These are phyloP conservation scores for Lasiosphaeria ovina DNA, from an alignment of 495 filamentous ascomycete genomes.

Conservation along the genomic window DNA sequence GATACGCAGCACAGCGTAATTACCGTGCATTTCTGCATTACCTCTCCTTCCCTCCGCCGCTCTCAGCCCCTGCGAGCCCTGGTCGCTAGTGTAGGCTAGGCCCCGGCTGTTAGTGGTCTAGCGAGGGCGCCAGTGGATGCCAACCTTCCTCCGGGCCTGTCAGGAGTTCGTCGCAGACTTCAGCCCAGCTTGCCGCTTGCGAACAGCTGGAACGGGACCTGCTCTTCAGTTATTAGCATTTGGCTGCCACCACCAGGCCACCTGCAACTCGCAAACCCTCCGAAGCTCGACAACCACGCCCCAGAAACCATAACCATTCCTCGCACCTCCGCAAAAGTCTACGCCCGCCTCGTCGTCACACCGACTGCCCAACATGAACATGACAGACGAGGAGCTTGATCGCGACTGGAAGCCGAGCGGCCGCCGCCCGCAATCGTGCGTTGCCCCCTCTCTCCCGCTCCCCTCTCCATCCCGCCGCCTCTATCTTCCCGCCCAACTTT, in stretches of 20 bases:
- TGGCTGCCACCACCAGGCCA: slow-evolving; percentile 14
- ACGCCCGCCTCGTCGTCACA: not conserved
- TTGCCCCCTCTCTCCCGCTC: slow-evolving; percentile 19
- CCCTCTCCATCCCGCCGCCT: not conserved
- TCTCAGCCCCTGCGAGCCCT: no score
- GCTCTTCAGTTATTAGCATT: slow-evolving; percentile 1
- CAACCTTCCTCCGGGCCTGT: not conserved
- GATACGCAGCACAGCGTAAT: no score
- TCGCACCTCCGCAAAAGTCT: slow-evolving; percentile 12
- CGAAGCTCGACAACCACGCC: slow-evolving; percentile 27
- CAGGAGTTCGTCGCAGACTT: slow-evolving; percentile 3
- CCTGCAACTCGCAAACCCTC: slow-evolving; percentile 30
- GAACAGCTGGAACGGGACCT: slow-evolving; percentile 15
- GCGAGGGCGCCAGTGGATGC: no score
- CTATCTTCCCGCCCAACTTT: not conserved
- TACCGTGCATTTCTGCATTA: no score
- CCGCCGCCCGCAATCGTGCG: slow-evolving; percentile 78
- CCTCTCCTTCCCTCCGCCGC: no score
- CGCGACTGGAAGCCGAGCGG: slow-evolving; percentile 74
- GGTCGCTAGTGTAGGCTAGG: no score
- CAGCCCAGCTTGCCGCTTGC: slow-evolving; percentile 16
- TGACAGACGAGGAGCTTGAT: slow-evolving; percentile 63
- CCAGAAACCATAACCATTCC: slow-evolving; percentile 8
- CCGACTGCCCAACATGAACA: slow-evolving; percentile 30
- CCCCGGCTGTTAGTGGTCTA: no score